phyloP scores from a whole-genome alignment of 805 yeast species.

The Ogataea allantospora region DNA sequence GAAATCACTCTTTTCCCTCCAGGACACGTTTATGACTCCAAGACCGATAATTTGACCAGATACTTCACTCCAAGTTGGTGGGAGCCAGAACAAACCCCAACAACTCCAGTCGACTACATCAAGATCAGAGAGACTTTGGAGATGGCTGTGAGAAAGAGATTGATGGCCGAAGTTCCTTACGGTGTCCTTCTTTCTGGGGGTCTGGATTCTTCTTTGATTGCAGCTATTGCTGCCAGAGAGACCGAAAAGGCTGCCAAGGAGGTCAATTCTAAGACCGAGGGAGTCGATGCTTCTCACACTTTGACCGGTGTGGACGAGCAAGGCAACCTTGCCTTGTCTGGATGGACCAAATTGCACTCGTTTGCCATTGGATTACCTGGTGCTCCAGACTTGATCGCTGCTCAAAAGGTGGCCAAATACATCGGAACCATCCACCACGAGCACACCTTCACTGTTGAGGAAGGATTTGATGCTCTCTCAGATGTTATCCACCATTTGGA shows the following conservation, averaged over 20 bases:
- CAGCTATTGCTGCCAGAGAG: conserved; percentile 96
- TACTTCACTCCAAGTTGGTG: conserved; percentile 95
- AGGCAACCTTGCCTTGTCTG: conserved; percentile 77
- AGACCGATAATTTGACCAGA: conserved; percentile 79
- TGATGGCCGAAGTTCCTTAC: conserved; percentile 99
- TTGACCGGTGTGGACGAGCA: conserved; percentile 90
- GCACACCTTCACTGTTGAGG: conserved; percentile 94
- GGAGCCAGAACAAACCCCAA: conserved; percentile 76
- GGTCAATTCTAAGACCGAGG: conserved; percentile 41
- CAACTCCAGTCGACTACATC: conserved; percentile 69
- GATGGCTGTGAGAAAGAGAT: conserved; percentile 95
- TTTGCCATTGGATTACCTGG: conserved; percentile 96
- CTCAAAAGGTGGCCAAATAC: conserved; percentile 92
- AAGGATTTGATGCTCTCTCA: conserved; percentile 91
- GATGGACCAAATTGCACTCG: conserved; percentile 83
- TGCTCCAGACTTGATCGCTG: conserved; percentile 97
- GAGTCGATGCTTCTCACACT: conserved; percentile 61
- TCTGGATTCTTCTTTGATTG: conserved; percentile 93
- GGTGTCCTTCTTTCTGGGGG: conserved; percentile 98
- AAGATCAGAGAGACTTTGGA: conserved; percentile 79
- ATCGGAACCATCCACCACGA: conserved; percentile 97
- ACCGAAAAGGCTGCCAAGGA: conserved; percentile 72
- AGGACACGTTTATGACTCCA: conserved; percentile 94
- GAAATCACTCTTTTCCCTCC: conserved; percentile 94
- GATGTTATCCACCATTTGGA: conserved; percentile 96